A percentile compares a stretch with the other conserved stretches of the same genome.
Evolutionary conservation across 306 rosid species (phyloP).

Genomic region (Glycyrrhiza uralensis): DNA sequence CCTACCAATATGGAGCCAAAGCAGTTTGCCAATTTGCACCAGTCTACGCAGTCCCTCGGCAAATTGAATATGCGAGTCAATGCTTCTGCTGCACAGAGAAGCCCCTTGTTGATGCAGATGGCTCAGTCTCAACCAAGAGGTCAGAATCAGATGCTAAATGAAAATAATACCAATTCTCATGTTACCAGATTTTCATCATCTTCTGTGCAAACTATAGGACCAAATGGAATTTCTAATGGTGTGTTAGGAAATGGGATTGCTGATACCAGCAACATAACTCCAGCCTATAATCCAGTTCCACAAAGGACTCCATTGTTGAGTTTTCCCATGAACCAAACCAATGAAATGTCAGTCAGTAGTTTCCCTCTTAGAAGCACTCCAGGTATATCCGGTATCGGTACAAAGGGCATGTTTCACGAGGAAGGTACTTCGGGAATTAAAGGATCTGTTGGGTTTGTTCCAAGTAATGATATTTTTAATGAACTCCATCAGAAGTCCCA

Average conservation of each 20-base stretch:
- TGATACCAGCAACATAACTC: conserved; percentile 43
- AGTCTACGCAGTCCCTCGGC: conserved; percentile 64
- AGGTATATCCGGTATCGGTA: conserved; percentile 41
- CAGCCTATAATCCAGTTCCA: conserved; percentile 49
- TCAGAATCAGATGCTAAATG: conserved; percentile 61
- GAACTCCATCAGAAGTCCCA: conserved; percentile 68
- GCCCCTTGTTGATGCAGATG: conserved; percentile 61
- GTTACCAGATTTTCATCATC: conserved; percentile 52
- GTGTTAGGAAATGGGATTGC: conserved; percentile 55
- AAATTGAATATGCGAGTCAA: conserved; percentile 54
- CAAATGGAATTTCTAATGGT: conserved; percentile 50
- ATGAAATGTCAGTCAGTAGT: conserved; percentile 49
- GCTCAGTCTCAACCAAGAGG: conserved; percentile 66
- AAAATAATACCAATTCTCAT: conserved; percentile 44
- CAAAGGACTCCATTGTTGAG: conserved; percentile 61
- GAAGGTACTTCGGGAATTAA: conserved; percentile 51
- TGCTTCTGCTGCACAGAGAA: conserved; percentile 47
- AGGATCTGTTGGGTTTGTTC: conserved; percentile 42
- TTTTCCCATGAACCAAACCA: conserved; percentile 60
- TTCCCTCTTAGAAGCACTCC: conserved; percentile 66
- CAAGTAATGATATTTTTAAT: conserved; percentile 63
- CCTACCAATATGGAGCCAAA: conserved; percentile 89
- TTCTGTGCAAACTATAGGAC: conserved; percentile 48
- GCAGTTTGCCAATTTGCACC: conserved; percentile 76
- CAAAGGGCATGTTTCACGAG: conserved; percentile 50